Percentiles rank a stretch among this genome's conserved stretches.
Conservation (phyloP, 225 moss, liverwort and hornwort genomes). For the Ulota crispa region DNA sequence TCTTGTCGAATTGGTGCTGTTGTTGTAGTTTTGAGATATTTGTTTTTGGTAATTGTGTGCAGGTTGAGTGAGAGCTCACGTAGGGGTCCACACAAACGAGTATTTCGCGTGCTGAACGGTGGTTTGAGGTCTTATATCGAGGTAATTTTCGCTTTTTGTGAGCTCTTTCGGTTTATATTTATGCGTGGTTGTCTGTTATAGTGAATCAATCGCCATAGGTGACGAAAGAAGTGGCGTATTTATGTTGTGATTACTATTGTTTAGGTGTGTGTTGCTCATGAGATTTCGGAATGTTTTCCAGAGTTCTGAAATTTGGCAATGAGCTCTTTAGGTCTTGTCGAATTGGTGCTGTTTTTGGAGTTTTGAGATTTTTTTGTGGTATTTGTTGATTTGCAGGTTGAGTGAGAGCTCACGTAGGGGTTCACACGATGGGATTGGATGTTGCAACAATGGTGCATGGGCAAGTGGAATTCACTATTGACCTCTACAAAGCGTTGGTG, state of each 20-base stretch:
- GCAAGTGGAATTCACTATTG: conserved; percentile 65
- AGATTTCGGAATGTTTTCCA: neutral
- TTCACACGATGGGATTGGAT: conserved; percentile 37
- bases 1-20: neutral
- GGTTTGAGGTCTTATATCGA: neutral
- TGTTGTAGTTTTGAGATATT: no score
- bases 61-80: no score
- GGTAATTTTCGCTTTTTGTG: conserved; percentile 5
- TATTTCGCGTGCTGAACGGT: conserved; percentile 1
- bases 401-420: neutral
- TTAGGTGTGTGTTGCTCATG: neutral
- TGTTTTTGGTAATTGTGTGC: neutral
- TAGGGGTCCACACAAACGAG: no score
- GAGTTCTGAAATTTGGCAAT: neutral
- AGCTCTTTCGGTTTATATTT: neutral
- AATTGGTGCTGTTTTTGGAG: neutral
- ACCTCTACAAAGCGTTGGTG: conserved; percentile 60
- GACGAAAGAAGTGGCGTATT: neutral
- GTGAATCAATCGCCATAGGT: neutral
- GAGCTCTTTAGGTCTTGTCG: neutral
- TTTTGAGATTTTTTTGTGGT: neutral
- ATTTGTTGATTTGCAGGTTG: conserved; percentile 18
- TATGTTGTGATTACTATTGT: neutral
- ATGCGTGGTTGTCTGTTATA: neutral
- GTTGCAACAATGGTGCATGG: conserved; percentile 55